Evolutionary conservation across 495 filamentous ascomycete species (phyloP), one percentile per base, ranked within the genome.

Genomic region (Aspergillus sclerotiicarbonarius): DNA sequence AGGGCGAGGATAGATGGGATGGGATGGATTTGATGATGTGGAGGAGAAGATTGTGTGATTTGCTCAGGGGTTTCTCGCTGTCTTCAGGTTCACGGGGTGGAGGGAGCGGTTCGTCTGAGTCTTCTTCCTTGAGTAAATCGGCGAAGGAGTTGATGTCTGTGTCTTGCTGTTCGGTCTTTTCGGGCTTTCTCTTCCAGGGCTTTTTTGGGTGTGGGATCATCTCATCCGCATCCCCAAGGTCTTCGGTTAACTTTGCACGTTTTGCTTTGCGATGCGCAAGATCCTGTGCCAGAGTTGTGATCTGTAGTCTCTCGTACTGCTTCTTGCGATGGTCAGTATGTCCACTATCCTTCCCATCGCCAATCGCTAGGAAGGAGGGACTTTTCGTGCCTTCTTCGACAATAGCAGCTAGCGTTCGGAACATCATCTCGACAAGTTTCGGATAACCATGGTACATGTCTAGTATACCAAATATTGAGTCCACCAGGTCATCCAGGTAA

Each of bases 381-480:
- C 82, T 83, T 60, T 85, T 88, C 2, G 85, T 82, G 4, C 89
- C 88, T 69, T 96, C 90, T 51, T 91, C 85, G 15, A 93, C 91
- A 44, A 97, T 84, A 35, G 87, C 87, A 31, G 81, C 82, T 8
- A 99, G 72, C 0, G 93, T 91, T 18, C 84, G 78, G 71, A 97
- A 98, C 35, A 99, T 79, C 58, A 85, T 80, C 65, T 95, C 90
- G 0, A 96, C 91, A 37, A 98, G 84, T 33, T 82, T 78, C 1
- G 91, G 87, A 68, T 98, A 98, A 4, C 94, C 94, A 70, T 99
- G 95, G 63, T 91, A 98, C 58, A 88, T 85, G 59, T 96, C 92
- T 32, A 99, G 70, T 4, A 94, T 90, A 0, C 87, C 89, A 64
- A 99, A 97, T 20, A 98, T 90, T 4, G 89, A 90, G 8, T 84